phyloP scores from a whole-genome alignment of 768 basidiomycete genomes.

The Lenzites betulinus region DNA sequence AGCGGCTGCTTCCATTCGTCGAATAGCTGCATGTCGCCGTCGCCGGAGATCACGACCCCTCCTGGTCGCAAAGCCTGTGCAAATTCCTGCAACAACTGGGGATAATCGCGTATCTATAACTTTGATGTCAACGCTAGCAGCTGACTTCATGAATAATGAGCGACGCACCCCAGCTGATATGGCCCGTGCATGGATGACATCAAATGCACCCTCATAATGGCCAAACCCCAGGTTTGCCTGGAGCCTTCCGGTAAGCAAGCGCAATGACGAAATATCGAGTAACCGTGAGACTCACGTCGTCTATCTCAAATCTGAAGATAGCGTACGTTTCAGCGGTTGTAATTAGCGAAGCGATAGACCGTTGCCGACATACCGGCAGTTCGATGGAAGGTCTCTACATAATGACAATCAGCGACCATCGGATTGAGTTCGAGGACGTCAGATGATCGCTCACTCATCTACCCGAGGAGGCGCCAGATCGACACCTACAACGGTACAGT shows the following conservation, averaged over 20 bases:
- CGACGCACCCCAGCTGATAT: conserved; percentile 33
- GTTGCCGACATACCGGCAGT: conserved; percentile 31
- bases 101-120: conserved; percentile 35
- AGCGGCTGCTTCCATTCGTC: conserved; percentile 32
- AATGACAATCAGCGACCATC: background rate
- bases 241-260: background rate
- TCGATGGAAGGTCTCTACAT: conserved; percentile 29
- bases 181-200: conserved; percentile 36
- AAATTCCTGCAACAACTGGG: conserved; percentile 30
- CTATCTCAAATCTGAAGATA: conserved; percentile 35
- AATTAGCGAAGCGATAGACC: background rate
- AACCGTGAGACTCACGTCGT: conserved; percentile 32
- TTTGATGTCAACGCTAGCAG: background rate
- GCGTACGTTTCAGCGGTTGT: background rate
- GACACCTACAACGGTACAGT: conserved; percentile 37
- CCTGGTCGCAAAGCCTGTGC: conserved; percentile 32
- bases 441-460: conserved; percentile 23
- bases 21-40: conserved; percentile 37
- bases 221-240: conserved; percentile 38
- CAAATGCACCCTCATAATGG: conserved; percentile 34
- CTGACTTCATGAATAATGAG: background rate
- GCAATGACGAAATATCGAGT: background rate
- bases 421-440: background rate
- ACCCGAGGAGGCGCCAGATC: conserved; percentile 35
- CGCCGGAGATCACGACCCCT: conserved; percentile 34